A percentile compares a stretch with the other conserved stretches of the same genome.
Conservation (phyloP, 2,329 filamentous ascomycete species). For the Botrytis porri region DNA sequence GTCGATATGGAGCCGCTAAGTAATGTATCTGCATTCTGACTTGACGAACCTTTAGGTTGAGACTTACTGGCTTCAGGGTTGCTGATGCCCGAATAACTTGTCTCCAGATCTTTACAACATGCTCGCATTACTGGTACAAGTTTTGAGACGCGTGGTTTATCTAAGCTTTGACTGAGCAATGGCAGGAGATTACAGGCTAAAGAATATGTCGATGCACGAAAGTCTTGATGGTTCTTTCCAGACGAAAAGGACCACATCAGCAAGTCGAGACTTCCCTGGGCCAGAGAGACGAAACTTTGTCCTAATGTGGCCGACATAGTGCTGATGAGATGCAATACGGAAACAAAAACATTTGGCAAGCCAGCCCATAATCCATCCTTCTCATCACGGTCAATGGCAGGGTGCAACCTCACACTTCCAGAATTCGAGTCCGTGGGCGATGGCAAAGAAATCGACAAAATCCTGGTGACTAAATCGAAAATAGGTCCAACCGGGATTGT, state of each 20-base stretch:
- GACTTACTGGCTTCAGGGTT: slow-evolving; percentile 34
- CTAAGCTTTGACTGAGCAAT: slow-evolving; percentile 55
- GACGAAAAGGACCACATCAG: slow-evolving; percentile 67
- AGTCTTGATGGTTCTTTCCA: slow-evolving; percentile 47
- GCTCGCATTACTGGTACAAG: slow-evolving; percentile 60
- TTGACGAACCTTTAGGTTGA: slow-evolving; percentile 29
- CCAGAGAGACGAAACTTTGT: slow-evolving; percentile 55
- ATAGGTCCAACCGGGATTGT: slow-evolving; percentile 65
- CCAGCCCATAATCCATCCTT: slow-evolving; percentile 72
- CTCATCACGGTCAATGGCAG: slow-evolving; percentile 75
- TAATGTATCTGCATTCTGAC: slow-evolving; percentile 71
- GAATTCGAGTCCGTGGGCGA: slow-evolving; percentile 33
- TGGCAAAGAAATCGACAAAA: slow-evolving; percentile 63
- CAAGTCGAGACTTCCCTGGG: slow-evolving; percentile 67
- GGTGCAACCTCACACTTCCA: slow-evolving; percentile 56
- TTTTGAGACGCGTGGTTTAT: slow-evolving; percentile 62
- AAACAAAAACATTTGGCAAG: slow-evolving; percentile 71
- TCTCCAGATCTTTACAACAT: slow-evolving; percentile 74
- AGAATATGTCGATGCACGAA: slow-evolving; percentile 61
- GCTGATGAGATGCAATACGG: slow-evolving; percentile 62
- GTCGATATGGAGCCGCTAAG: slow-evolving; percentile 42
- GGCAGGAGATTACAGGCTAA: slow-evolving; percentile 57
- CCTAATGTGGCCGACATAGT: slow-evolving; percentile 57
- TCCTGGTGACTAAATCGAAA: slow-evolving; percentile 65
- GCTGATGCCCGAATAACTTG: slow-evolving; percentile 38